Base-by-base conservation (phyloP, 1,284 basidiomycete genomes). In the Melampsora larici-populina region DNA sequence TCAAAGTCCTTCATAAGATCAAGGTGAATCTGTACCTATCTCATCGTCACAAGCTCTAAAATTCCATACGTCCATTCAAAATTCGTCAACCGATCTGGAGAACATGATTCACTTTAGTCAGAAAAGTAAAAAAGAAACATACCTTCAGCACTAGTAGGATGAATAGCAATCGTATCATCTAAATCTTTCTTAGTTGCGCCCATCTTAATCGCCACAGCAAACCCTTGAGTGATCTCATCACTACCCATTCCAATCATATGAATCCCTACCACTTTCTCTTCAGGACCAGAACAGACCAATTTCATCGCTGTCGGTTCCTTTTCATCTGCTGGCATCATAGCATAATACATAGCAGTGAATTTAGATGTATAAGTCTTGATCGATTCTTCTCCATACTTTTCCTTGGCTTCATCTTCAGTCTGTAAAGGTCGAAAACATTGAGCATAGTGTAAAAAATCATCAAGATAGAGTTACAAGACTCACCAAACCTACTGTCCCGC, bases 281-380 rank as follows among this genome's bases (percentile, higher is more conserved):
- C 94, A 11, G 89, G 88, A 0, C 94, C 94, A 1, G 88, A 89
- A 79, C 89, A 89, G 81, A 99, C 87, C 64, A 99, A 88, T 86
- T 99, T 99, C 87, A 94, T 95, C 63, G 92, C 88, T 0, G 93
- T 91, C 1, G 97, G 96, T 81, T 94, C 91, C 85, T 96, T 97
- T 58, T 85, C 84, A 49, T 75, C 65, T 48, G 94, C 91, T 6
- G 89, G 87, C 71, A 96, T 85, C 90, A 95, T 92, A 64, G 92
- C 90, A 85, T 92, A 94, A 83, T 93, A 94, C 79, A 96, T 87
- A 40, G 90, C 88, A 70, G 89, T 89, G 70, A 82, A 81, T n/a
- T 49, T 79, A 46, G 81, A 79, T 67, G 46, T 9, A 29, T 96
- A 98, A 64, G 95, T 90, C 86, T 96, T 97, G 82, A 99, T 87